Percentiles rank a stretch among this genome's conserved stretches.
phyloP scores from a whole-genome alignment of 176 grass and related monocot species.

The Tuctoria greenei region DNA sequence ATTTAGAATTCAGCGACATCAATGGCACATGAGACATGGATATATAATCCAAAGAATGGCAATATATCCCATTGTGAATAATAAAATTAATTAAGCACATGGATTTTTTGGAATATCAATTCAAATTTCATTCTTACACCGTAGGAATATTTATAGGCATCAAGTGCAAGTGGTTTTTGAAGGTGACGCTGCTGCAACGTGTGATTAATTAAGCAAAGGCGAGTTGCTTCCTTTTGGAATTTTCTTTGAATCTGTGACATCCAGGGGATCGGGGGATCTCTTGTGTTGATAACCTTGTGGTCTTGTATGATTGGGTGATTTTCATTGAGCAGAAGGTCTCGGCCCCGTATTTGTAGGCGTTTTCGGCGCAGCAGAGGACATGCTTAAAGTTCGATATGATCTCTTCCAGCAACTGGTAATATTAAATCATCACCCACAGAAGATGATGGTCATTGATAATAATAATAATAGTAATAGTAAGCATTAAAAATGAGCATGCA shows the following conservation, averaged over 20 bases:
- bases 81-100: background rate
- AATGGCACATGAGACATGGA: background rate
- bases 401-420: slow-evolving; percentile 3
- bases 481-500: slow-evolving; percentile 2
- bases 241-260: slow-evolving; percentile 45
- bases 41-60: slow-evolving; percentile 15
- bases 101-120: slow-evolving; percentile 36
- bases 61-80: slow-evolving; percentile 15
- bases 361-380: slow-evolving; percentile 18
- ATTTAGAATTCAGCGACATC: background rate
- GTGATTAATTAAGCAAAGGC: slow-evolving; percentile 38
- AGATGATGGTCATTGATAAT: background rate
- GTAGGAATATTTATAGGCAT: slow-evolving; percentile 30
- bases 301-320: background rate
- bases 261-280: slow-evolving; percentile 20
- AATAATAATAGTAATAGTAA: background rate
- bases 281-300: background rate
- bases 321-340: slow-evolving; percentile 24
- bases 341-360: slow-evolving; percentile 21
- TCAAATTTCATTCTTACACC: background rate
- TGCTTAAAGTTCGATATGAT: slow-evolving; percentile 37
- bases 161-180: slow-evolving; percentile 32
- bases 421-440: slow-evolving; percentile 17
- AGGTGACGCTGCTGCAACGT: slow-evolving; percentile 18
- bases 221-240: slow-evolving; percentile 38